phyloP scores from a whole-genome alignment of 352 stramenopile genomes.

The Phytopythium montanum region DNA sequence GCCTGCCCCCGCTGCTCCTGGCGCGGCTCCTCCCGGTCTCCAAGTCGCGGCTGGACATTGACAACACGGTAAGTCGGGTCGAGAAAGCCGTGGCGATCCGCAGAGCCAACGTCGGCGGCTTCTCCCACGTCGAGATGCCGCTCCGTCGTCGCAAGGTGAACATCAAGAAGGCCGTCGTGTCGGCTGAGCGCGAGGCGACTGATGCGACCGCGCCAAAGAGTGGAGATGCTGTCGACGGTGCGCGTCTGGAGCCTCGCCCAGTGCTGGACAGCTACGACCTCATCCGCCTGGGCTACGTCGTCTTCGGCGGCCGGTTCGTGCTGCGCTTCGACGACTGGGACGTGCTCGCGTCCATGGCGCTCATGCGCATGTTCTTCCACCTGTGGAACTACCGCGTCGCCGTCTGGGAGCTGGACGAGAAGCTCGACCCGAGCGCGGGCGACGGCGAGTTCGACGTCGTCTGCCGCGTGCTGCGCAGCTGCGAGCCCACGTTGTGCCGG shows the following conservation, averaged over 20 bases:
- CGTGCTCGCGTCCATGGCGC: neutral
- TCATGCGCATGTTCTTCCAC: constrained; percentile 1
- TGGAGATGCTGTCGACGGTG: neutral
- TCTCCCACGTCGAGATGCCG: constrained; percentile 18
- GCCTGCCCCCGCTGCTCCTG: constrained; percentile 8
- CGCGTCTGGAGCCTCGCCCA: constrained; percentile 3
- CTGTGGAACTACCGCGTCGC: constrained; percentile 7
- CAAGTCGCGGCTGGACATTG: neutral
- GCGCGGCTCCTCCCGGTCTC: neutral
- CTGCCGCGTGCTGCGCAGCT: neutral
- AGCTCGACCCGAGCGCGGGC: neutral
- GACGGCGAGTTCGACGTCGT: constrained; percentile 9
- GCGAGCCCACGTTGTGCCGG: constrained; percentile 4
- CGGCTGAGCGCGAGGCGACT: neutral
- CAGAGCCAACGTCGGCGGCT: neutral
- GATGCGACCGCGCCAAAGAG: neutral
- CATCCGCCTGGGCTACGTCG: constrained; percentile 9
- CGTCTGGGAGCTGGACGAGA: neutral
- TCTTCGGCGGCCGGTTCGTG: constrained; percentile 5
- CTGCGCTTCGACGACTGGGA: constrained; percentile 6
- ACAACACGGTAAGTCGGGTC: neutral
- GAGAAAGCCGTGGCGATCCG: constrained; percentile 1
- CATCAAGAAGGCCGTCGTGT: neutral
- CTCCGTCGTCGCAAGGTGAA: neutral
- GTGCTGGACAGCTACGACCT: constrained; percentile 11